Conservation (phyloP, 2,329 filamentous ascomycete species). For the Geoglossum cookeanum region DNA sequence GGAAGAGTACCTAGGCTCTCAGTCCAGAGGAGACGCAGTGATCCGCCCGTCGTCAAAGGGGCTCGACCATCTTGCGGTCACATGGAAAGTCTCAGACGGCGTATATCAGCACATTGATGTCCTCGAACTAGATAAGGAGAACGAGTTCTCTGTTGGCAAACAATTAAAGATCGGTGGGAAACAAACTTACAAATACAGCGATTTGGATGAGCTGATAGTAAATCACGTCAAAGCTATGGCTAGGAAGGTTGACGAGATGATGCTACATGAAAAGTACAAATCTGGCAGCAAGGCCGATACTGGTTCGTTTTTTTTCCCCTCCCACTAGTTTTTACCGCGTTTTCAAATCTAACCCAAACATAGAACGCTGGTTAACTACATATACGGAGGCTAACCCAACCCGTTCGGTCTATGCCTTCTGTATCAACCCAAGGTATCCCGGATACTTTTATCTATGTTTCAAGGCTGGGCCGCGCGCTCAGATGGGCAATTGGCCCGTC, state of each 20-base stretch:
- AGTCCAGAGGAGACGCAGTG: conserved; percentile 73
- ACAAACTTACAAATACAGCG: conserved; percentile 57
- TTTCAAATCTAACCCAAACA: conserved; percentile 4
- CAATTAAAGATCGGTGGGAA: conserved; percentile 71
- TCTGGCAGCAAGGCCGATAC: conserved; percentile 59
- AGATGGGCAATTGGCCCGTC: conserved; percentile 62
- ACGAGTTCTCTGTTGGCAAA: conserved; percentile 82
- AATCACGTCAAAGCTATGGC: conserved; percentile 96
- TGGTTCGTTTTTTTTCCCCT: conserved; percentile 39
- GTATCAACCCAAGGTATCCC: conserved; percentile 75
- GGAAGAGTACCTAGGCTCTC: conserved; percentile 78
- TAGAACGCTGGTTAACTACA: conserved; percentile 88
- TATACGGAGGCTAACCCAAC: conserved; percentile 94
- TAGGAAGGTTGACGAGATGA: conserved; percentile 91
- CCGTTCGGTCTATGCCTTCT: conserved; percentile 87
- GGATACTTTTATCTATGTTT: conserved; percentile 95
- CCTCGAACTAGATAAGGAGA: conserved; percentile 89
- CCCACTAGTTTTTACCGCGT: neutral
- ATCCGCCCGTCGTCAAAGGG: conserved; percentile 93
- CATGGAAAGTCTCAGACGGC: conserved; percentile 92
- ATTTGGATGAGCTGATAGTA: conserved; percentile 93
- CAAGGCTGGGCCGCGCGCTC: conserved; percentile 65
- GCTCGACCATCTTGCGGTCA: conserved; percentile 84
- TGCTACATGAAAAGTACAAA: conserved; percentile 86
- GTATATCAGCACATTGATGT: conserved; percentile 98